Evolutionary conservation across 345 rosid genomes (phyloP).

Genomic region (Brassica incana): DNA sequence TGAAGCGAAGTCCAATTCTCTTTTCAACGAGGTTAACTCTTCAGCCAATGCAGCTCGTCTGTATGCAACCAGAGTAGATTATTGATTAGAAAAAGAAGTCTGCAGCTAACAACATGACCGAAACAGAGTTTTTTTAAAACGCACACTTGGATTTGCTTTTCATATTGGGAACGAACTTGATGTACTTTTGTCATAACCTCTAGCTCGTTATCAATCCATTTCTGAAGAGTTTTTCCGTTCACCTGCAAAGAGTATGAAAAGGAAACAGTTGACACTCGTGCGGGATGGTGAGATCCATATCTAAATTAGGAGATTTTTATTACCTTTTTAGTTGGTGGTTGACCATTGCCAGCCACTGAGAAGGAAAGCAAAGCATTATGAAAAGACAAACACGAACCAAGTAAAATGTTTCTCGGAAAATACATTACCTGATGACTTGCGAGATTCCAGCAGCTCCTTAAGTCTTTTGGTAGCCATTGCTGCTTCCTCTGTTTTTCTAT

Average conservation of each 20-base stretch:
- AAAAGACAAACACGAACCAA: neutral
- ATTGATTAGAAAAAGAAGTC: constrained; percentile 10
- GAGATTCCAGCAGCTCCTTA: constrained; percentile 75
- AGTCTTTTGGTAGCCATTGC: constrained; percentile 79
- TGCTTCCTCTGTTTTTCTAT: constrained; percentile 87
- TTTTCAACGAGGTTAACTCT: constrained; percentile 60
- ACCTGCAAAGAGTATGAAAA: constrained; percentile 38
- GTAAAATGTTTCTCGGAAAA: neutral
- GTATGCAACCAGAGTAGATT: constrained; percentile 20
- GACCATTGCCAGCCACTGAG: constrained; percentile 54
- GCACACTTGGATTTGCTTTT: constrained; percentile 80
- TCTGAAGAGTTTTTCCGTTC: constrained; percentile 60
- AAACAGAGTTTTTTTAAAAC: constrained; percentile 29
- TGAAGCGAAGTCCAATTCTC: constrained; percentile 54
- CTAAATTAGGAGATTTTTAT: constrained; percentile 18
- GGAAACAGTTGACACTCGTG: constrained; percentile 13
- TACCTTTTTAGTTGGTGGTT: constrained; percentile 56
- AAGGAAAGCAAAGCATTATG: constrained; percentile 27
- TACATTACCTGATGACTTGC: constrained; percentile 50
- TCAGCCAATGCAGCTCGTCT: constrained; percentile 69
- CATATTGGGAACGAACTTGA: constrained; percentile 68
- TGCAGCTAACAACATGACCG: constrained; percentile 10
- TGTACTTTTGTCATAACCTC: constrained; percentile 72
- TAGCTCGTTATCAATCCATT: constrained; percentile 78
- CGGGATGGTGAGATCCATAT: neutral